phyloP scores from a whole-genome alignment of 345 rosid species.

The Ceriops decandra region DNA sequence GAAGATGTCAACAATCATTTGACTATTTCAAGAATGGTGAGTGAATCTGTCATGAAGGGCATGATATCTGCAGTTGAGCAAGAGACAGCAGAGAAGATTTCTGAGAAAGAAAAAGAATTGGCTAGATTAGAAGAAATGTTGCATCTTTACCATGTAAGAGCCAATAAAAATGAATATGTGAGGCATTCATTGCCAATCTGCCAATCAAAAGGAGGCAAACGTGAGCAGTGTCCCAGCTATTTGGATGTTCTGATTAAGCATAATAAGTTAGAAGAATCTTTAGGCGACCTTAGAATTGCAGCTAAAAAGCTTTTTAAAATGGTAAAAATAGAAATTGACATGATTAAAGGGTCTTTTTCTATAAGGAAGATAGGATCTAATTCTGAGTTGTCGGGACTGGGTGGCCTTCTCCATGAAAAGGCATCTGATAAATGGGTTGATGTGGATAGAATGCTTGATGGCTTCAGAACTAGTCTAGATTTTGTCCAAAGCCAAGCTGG shows the following conservation, averaged over 20 bases:
- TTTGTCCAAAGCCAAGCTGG: conserved; percentile 5
- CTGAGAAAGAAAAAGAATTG: conserved; percentile 61
- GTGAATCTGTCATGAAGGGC: conserved; percentile 71
- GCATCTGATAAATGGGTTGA: conserved; percentile 30
- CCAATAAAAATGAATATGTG: conserved; percentile 26
- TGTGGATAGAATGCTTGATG: conserved; percentile 21
- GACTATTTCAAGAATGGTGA: conserved; percentile 71
- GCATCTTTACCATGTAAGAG: conserved; percentile 24
- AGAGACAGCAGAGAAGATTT: conserved; percentile 62
- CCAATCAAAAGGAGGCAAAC: conserved; percentile 9
- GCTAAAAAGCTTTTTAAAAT: conserved; percentile 49
- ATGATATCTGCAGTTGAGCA: conserved; percentile 46
- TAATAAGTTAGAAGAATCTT: conserved; percentile 29
- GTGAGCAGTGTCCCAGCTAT: conserved; percentile 13
- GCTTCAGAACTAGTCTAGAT: conserved; percentile 15
- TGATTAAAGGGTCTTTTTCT: conserved; percentile 36
- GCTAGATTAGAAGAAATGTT: conserved; percentile 43
- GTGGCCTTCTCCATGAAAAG: conserved; percentile 37
- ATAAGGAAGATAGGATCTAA: conserved; percentile 30
- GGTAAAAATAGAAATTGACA: conserved; percentile 51
- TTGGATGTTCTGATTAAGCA: conserved; percentile 23
- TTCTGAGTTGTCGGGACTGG: conserved; percentile 39
- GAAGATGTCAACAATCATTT: conserved; percentile 58
- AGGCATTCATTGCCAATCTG: conserved; percentile 5
- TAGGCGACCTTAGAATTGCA: conserved; percentile 32